Base-by-base conservation (phyloP, 2,329 filamentous ascomycete species). In the Rutstroemia sp. region DNA sequence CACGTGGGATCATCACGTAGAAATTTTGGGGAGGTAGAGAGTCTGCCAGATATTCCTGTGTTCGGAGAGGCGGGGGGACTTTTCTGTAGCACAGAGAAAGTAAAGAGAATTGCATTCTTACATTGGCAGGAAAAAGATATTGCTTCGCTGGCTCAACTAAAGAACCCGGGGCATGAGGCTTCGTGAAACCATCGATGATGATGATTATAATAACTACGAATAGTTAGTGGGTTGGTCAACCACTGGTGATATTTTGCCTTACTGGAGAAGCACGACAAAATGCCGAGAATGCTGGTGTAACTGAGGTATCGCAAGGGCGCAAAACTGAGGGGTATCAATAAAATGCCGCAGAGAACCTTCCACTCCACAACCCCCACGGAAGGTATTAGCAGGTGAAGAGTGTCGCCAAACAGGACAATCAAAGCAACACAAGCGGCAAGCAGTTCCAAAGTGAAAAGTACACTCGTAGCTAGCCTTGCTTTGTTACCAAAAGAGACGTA, bases 391-490 rank as follows among this genome's bases (percentile, higher is more conserved):
- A 89, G 80, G 65, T 89, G 76, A 64, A 97, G 78, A 46, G 89
- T 95, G 73, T 97, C 94, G 51, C 89, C 89, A 70, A 97, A 97
- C n/a, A 96, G 80, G 19, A 96, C 89, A 34, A 95, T 82, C 3
- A 96, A 78, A 3, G 92, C 92, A 30, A 97, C 92, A 67, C 89
- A 95, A 21, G 91, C 89, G 7, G 88, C 92, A 34, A 96, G 72
- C 25, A 97, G 78, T 71, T 97, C 92, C 45, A 97, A 70, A 10
- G 86, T 91, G 73, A 97, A 97, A 16, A 97, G 77, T 0, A 95
- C 76, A 60, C 90, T 95, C 7, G 89, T 92, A 30, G 87, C 80
- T 37, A 96, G 76, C 38, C 92, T 86, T 38, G 91, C 92, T 57
- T 82, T 85, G 16, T 84, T 81, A 8, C 92, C 92, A 70, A 95